Evolutionary conservation across 164 flowering plant species (phyloP).

Genomic region (Brasenia schreberi): DNA sequence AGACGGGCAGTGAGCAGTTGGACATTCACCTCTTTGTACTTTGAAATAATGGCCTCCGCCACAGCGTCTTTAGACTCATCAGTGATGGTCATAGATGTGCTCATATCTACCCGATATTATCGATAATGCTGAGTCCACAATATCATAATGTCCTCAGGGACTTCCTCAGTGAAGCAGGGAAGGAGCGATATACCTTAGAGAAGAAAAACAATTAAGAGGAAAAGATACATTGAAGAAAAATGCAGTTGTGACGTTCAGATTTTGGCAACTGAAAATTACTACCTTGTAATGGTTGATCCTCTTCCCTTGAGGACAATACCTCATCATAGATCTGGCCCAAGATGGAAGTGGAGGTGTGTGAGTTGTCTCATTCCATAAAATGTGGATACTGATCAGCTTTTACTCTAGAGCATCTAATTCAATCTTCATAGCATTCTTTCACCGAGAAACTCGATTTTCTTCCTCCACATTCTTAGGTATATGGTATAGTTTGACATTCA

Average conservation of each 20-base stretch:
- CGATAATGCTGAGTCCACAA: conserved; percentile 32
- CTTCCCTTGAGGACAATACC: conserved; percentile 16
- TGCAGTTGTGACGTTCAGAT: not conserved
- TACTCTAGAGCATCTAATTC: too few species aligned
- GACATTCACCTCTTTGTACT: conserved; percentile 50
- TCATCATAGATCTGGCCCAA: conserved; percentile 56
- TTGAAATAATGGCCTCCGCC: conserved; percentile 28
- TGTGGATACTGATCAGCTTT: conserved; percentile 49
- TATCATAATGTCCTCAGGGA: conserved; percentile 14
- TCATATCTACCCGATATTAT: conserved; percentile 48
- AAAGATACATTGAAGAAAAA: not conserved
- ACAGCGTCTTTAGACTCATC: conserved; percentile 15
- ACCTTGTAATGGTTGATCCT: conserved; percentile 16
- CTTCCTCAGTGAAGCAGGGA: conserved; percentile 34
- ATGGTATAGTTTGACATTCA: too few species aligned
- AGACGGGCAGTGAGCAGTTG: not conserved
- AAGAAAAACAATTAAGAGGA: not conserved
- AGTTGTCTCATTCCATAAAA: conserved; percentile 29
- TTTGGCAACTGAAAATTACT: not conserved
- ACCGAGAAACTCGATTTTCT: too few species aligned
- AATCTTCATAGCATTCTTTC: too few species aligned
- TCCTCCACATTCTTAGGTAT: too few species aligned
- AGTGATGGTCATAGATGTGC: conserved; percentile 13
- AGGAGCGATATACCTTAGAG: conserved; percentile 38
- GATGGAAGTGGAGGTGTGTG: conserved; percentile 41